A percentile compares a stretch with the other conserved stretches of the same genome.
These are phyloP conservation scores for Lomentospora prolificans DNA, from an alignment of 2,329 filamentous ascomycete genomes.

Conservation along the genomic window DNA sequence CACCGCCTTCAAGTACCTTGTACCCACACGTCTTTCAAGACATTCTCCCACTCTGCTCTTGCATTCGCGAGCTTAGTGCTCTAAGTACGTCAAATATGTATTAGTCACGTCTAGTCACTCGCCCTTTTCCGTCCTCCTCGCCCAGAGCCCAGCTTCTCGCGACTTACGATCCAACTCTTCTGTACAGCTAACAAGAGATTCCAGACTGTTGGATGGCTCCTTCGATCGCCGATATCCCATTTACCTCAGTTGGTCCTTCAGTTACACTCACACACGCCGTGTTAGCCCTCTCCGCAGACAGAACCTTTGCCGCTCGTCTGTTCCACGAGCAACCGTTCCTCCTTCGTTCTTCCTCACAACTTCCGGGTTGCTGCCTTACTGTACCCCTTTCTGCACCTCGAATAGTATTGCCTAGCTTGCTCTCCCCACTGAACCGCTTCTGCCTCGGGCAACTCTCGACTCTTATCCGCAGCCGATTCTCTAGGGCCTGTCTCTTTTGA, in stretches of 20 bases:
- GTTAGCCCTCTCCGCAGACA: neutral
- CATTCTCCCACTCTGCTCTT: neutral
- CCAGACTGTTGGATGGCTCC: neutral
- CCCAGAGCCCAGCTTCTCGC: neutral
- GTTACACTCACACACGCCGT: constrained; percentile 5
- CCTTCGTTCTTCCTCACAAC: neutral
- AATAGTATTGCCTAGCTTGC: neutral
- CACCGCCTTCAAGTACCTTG: constrained; percentile 4
- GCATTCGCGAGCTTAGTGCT: neutral
- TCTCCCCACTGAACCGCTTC: neutral
- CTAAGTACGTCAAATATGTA: constrained; percentile 7
- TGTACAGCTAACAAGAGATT: neutral
- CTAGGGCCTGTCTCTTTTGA: neutral
- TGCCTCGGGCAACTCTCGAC: neutral
- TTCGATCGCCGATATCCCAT: neutral
- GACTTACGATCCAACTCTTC: neutral
- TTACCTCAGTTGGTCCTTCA: neutral
- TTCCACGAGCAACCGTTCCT: neutral
- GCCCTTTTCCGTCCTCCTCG: neutral
- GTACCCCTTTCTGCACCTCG: neutral
- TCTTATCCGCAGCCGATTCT: neutral
- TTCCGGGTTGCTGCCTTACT: constrained; percentile 3
- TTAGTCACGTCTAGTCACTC: constrained; percentile 7
- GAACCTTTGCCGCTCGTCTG: neutral
- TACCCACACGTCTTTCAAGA: constrained; percentile 1